Evolutionary conservation across 768 basidiomycete species (phyloP), one percentile per base, ranked within the genome.

Genomic region (Glaciozyma martinii): DNA sequence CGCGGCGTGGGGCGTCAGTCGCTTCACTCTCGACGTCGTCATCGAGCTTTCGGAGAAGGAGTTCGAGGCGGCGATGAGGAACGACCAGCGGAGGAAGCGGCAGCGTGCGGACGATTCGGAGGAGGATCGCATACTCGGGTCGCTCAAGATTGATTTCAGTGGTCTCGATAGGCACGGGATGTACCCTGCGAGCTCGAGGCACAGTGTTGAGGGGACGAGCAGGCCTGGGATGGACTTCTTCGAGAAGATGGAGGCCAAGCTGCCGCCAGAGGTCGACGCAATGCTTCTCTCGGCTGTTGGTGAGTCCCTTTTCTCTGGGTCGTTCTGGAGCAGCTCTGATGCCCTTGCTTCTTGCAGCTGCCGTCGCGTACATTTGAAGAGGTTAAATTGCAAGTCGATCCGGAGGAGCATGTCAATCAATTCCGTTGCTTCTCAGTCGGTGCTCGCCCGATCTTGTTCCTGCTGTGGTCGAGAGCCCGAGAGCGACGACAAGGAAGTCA

Each of bases 131-230:
- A 59, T 47, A 10, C 64, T 71, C 12, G 72, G 69, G 6, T 59
- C 75, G 40, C 76, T 91, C 49, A 73, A 75, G 55, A 78, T 95
- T 46, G 84, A 90, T 75, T 95, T 86, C 81, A 88, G 16, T 89
- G 73, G 71, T 1, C 80, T 95, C 44, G 85, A 89, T 76, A 86
- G 89, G 80, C 85, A 82, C 65, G 85, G 83, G 49, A 87, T 91
- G 82, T 92, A 87, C 87, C 89, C 89, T 0, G 89, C 79, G 3
- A 88, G 85, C 76, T 79, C 79, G 73, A 74, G 77, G 10, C 33
- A 49, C 15, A 44, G 55, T 43, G 67, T 52, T 76, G 74, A 71
- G 72, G 72, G 1, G 73, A 71, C 78, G 76, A 84, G 64, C 70
- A 27, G 67, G n/a, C 74, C 83, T 3, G 81, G 86, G 33, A 88